These are phyloP conservation scores for Trypanosoma cruzi DNA, from an alignment of 208 protist genomes.

Conservation along the genomic window DNA sequence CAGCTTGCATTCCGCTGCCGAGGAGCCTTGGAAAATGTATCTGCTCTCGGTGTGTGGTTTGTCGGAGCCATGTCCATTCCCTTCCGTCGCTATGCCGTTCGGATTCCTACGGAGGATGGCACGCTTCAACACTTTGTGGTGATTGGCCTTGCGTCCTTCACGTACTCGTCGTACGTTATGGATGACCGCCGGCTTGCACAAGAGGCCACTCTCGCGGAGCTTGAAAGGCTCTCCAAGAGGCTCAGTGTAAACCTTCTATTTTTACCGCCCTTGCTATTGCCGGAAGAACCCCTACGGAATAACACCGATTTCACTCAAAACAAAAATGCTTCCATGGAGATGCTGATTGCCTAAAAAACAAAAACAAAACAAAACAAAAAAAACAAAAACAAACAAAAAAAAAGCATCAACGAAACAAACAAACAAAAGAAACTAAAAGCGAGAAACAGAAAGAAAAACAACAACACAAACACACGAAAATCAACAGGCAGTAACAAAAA, in stretches of 20 bases:
- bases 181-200: constrained; percentile 51
- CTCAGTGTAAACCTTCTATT: constrained; percentile 54
- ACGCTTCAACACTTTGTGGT: constrained; percentile 46
- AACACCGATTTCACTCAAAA: background rate
- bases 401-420: too few species aligned
- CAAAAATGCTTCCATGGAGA: background rate
- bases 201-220: constrained; percentile 39
- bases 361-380: background rate
- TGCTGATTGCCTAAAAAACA: background rate
- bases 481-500: too few species aligned
- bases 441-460: too few species aligned
- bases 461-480: too few species aligned
- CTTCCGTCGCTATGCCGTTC: constrained; percentile 63
- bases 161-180: constrained; percentile 83
- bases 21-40: constrained; percentile 69
- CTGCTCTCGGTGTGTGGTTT: constrained; percentile 77
- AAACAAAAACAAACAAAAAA: too few species aligned
- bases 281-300: constrained; percentile 6
- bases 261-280: constrained; percentile 38
- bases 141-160: constrained; percentile 64
- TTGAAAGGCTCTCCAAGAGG: constrained; percentile 47
- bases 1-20: constrained; percentile 26
- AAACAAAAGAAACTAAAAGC: too few species aligned
- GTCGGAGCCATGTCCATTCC: constrained; percentile 60
- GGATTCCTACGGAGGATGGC: constrained; percentile 36